These are phyloP conservation scores for Verticillium nonalfalfae DNA, from an alignment of 2,329 filamentous ascomycete genomes.

Conservation along the genomic window DNA sequence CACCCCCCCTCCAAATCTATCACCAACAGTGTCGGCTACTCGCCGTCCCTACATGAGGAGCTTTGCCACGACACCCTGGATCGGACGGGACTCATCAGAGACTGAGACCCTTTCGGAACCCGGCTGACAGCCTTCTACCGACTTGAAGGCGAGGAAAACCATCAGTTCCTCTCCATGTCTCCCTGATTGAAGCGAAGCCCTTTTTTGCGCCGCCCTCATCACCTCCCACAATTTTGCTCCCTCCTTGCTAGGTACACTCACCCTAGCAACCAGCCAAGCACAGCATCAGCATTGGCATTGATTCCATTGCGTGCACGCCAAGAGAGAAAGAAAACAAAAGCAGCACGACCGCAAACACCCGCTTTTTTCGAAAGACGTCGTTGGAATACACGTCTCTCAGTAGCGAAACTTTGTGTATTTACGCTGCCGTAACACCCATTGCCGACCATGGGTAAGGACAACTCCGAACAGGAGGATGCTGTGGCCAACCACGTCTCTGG, in stretches of 20 bases:
- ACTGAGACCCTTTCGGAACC: conserved; percentile 1
- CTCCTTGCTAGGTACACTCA: not conserved
- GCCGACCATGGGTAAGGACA: conserved; percentile 16
- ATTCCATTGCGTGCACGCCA: not conserved
- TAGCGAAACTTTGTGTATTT: not conserved
- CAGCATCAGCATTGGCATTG: not conserved
- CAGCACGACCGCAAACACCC: not conserved
- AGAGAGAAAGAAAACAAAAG: not conserved
- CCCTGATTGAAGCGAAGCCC: not conserved
- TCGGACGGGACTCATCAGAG: conserved; percentile 2
- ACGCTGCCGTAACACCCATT: not conserved
- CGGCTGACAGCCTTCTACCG: conserved; percentile 1
- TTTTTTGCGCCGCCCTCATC: not conserved
- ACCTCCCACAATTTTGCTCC: not conserved
- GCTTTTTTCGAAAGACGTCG: not conserved
- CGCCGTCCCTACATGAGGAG: conserved; percentile 1
- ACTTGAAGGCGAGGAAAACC: not conserved
- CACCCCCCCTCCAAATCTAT: not conserved
- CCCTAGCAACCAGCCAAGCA: conserved; percentile 2
- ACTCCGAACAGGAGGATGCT: conserved; percentile 13
- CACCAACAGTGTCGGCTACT: not conserved
- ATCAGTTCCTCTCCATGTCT: not conserved
- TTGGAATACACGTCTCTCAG: conserved; percentile 1
- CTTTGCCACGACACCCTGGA: not conserved
- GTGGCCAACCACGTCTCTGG: conserved; percentile 26